phyloP scores from a whole-genome alignment of 257 asterid genomes.

The Catharanthus roseus region DNA sequence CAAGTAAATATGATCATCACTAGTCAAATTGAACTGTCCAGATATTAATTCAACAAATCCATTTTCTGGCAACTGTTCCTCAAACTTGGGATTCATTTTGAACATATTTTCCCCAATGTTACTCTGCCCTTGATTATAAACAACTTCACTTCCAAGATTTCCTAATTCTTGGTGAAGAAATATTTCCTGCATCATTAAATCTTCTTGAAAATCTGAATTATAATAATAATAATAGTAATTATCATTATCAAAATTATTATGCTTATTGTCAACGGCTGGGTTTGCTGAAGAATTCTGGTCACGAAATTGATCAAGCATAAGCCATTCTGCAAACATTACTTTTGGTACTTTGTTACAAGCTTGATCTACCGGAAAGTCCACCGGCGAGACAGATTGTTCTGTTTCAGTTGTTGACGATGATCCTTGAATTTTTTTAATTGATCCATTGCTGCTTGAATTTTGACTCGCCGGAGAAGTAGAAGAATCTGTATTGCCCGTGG shows the following conservation, averaged over 20 bases:
- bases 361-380: constrained; percentile 10
- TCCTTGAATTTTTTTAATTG: constrained; percentile 31
- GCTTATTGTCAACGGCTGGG: constrained; percentile 12
- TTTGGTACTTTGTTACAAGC: constrained; percentile 40
- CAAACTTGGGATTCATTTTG: constrained; percentile 37
- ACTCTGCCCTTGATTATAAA: constrained; percentile 18
- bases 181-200: constrained; percentile 27
- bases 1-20: constrained; percentile 32
- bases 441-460: constrained; percentile 26
- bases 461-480: constrained; percentile 17
- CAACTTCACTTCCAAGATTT: constrained; percentile 19
- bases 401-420: constrained; percentile 25
- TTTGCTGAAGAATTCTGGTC: constrained; percentile 14
- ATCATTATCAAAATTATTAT: constrained; percentile 12
- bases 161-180: constrained; percentile 29
- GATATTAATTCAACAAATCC: constrained; percentile 37
- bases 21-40: constrained; percentile 31
- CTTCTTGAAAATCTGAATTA: constrained; percentile 27
- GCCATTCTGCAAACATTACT: constrained; percentile 77
- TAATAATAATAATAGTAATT: constrained; percentile 15
- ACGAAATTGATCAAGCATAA: constrained; percentile 35
- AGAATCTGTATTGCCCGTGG: constrained; percentile 8
- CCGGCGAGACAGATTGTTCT: constrained; percentile 29
- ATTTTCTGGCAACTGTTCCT: constrained; percentile 33
- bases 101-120: constrained; percentile 31